phyloP scores from a whole-genome alignment of 2,329 filamentous ascomycete genomes.

The Fusarium brevicatenulatum region DNA sequence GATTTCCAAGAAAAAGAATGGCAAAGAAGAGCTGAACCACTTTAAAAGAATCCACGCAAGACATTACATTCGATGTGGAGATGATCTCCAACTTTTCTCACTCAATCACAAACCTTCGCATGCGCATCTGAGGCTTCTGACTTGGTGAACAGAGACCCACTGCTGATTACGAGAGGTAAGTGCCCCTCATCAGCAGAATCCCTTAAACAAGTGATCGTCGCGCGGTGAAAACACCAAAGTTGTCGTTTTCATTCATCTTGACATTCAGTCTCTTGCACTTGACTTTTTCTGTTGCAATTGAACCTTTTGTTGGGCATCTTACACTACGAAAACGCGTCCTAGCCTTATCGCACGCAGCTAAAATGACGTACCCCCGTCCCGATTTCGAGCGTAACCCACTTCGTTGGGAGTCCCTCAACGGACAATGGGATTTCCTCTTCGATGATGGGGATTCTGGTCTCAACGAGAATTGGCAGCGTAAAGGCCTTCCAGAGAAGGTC shows the following conservation, averaged over 20 bases:
- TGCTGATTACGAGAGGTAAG: conserved; percentile 28
- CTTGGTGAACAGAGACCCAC: conserved; percentile 24
- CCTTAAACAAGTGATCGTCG: conserved; percentile 18
- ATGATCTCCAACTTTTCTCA: conserved; percentile 31
- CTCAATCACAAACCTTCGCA: conserved; percentile 25
- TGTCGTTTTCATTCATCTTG: background rate
- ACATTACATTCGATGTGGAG: conserved; percentile 22
- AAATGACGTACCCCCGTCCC: conserved; percentile 68
- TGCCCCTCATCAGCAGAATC: conserved; percentile 23
- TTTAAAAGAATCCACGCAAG: conserved; percentile 27
- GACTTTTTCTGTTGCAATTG: background rate
- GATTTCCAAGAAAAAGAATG: conserved; percentile 13
- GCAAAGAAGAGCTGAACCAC: conserved; percentile 28
- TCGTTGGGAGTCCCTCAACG: conserved; percentile 70
- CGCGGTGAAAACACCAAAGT: conserved; percentile 17
- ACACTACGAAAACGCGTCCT: too few relatives aligned
- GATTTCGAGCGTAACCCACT: conserved; percentile 68
- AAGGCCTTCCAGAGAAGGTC: conserved; percentile 58
- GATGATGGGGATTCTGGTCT: conserved; percentile 71
- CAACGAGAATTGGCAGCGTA: conserved; percentile 61
- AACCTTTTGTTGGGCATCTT: background rate
- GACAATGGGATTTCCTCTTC: conserved; percentile 71
- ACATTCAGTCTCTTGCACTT: background rate
- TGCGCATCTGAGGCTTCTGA: conserved; percentile 9
- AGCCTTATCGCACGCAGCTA: background rate